These are phyloP conservation scores for Lentinula detonsa DNA, from an alignment of 768 basidiomycete species.

Conservation along the genomic window DNA sequence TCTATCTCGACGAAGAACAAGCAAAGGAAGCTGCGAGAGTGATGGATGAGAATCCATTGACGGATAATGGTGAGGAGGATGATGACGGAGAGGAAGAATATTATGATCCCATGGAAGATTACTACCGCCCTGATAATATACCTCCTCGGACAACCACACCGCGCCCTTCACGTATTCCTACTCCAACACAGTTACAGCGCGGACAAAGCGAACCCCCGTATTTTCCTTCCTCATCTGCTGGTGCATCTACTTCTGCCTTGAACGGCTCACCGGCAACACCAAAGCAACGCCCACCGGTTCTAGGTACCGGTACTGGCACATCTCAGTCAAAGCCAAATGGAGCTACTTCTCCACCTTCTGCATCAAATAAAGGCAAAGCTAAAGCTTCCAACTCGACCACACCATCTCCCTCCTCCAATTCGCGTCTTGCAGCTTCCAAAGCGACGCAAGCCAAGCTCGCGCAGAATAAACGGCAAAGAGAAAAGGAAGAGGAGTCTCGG, in stretches of 20 bases:
- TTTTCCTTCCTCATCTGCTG: conserved; percentile 14
- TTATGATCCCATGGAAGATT: conserved; percentile 15
- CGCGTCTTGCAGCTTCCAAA: conserved; percentile 37
- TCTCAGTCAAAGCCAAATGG: neutral
- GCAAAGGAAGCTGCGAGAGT: conserved; percentile 45
- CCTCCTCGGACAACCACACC: conserved; percentile 35
- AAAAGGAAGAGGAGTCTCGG: conserved; percentile 38
- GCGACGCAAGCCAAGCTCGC: conserved; percentile 35
- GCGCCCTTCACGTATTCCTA: conserved; percentile 22
- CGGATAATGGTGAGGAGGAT: conserved; percentile 63
- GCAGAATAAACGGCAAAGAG: conserved; percentile 25
- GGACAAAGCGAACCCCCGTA: conserved; percentile 31
- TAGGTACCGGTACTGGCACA: neutral
- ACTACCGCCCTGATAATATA: conserved; percentile 17
- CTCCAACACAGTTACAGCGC: conserved; percentile 28
- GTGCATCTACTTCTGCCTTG: neutral
- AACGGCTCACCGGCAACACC: neutral
- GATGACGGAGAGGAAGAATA: conserved; percentile 35
- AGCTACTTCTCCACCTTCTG: neutral
- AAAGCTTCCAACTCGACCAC: conserved; percentile 20
- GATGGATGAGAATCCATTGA: conserved; percentile 69
- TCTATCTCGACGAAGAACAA: conserved; percentile 61
- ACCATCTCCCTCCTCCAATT: conserved; percentile 25
- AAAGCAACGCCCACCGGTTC: neutral
- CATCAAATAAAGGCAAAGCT: conserved; percentile 8